Percentiles rank a stretch among this genome's conserved stretches.
phyloP scores from a whole-genome alignment of 2,329 filamentous ascomycete species.

The Metarhizium sp. region DNA sequence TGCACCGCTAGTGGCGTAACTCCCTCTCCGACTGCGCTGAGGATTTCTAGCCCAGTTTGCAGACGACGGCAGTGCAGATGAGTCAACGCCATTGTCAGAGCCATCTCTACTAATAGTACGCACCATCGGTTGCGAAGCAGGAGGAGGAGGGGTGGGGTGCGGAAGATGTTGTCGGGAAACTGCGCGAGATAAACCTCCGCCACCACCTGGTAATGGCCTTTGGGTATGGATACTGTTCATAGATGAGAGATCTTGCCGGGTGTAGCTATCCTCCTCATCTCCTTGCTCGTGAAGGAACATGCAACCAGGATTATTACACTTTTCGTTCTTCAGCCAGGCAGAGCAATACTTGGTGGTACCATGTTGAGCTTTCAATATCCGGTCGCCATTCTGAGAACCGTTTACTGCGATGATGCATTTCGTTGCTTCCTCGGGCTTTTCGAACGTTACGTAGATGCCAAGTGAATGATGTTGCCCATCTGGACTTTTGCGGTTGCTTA shows the following conservation, averaged over 20 bases:
- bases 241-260: slow-evolving; percentile 84
- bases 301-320: slow-evolving; percentile 90
- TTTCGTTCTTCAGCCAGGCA: slow-evolving; percentile 87
- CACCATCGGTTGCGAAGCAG: slow-evolving; percentile 54
- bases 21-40: slow-evolving; percentile 60
- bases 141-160: slow-evolving; percentile 28
- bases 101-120: slow-evolving; percentile 72
- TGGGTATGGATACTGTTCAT: slow-evolving; percentile 86
- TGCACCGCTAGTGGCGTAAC: slow-evolving; percentile 71
- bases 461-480: slow-evolving; percentile 75
- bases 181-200: slow-evolving; percentile 42
- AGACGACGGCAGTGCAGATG: slow-evolving; percentile 83
- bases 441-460: slow-evolving; percentile 97
- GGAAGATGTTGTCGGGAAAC: slow-evolving; percentile 41
- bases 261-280: slow-evolving; percentile 97
- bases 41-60: slow-evolving; percentile 83
- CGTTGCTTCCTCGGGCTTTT: slow-evolving; percentile 80
- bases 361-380: slow-evolving; percentile 65
- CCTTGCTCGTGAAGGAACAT: slow-evolving; percentile 98
- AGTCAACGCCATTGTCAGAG: slow-evolving; percentile 62
- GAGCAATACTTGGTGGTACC: slow-evolving; percentile 99
- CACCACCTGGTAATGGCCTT: slow-evolving; percentile 47
- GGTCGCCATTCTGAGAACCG: slow-evolving; percentile 82
- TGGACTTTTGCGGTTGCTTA: slow-evolving; percentile 83
- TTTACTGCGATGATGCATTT: slow-evolving; percentile 88